Conservation (phyloP, 768 basidiomycete species). For the Hysterangium stoloniferum region DNA sequence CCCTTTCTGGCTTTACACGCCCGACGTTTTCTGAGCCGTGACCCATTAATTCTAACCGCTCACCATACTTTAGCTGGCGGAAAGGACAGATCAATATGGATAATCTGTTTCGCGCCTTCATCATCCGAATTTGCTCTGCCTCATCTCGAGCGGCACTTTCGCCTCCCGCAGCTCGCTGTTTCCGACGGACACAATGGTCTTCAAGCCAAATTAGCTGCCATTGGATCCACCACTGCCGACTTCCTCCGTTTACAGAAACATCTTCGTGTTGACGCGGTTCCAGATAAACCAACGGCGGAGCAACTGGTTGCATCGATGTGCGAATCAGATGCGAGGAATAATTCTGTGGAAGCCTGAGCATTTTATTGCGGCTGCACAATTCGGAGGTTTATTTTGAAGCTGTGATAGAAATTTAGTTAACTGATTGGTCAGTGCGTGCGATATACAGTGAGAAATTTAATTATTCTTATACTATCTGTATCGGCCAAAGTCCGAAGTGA, state of each 20-base stretch:
- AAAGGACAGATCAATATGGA: constrained; percentile 35
- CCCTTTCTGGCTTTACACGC: not conserved
- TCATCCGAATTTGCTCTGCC: constrained; percentile 52
- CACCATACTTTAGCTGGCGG: not conserved
- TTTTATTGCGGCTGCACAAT: not conserved
- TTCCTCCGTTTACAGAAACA: constrained; percentile 40
- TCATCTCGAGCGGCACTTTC: constrained; percentile 37
- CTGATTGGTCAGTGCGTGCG: no score
- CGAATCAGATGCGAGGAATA: not conserved
- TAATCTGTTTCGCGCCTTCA: constrained; percentile 72
- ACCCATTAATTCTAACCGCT: not conserved
- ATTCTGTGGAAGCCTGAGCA: not conserved
- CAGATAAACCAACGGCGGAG: constrained; percentile 50
- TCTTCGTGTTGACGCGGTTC: constrained; percentile 45
- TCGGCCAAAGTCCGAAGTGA: no score
- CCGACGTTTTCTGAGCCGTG: not conserved
- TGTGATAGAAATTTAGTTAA: no score
- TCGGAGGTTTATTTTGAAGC: no score
- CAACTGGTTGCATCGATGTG: constrained; percentile 31
- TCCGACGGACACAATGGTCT: not conserved
- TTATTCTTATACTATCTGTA: no score
- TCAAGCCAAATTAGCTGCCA: constrained; percentile 42
- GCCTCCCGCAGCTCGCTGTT: constrained; percentile 21
- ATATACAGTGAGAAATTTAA: no score
- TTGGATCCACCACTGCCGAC: constrained; percentile 58